Conservation (phyloP, 2,329 filamentous ascomycete species). For the Dendrostoma leiphaemia region DNA sequence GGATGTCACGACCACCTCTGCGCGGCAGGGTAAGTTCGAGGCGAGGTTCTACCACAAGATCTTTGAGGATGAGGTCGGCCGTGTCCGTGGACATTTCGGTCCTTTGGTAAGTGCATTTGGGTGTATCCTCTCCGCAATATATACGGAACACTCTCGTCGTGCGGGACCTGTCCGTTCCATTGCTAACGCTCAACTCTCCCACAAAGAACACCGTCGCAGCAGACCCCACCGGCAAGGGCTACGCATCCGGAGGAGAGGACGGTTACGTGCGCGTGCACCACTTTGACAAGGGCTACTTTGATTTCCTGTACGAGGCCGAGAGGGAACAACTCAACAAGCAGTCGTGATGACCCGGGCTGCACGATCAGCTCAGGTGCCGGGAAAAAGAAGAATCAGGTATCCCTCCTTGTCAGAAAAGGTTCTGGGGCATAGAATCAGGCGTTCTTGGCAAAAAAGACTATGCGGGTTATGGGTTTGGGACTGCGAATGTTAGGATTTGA, state of each 20-base stretch:
- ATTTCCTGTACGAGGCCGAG: conserved; percentile 99
- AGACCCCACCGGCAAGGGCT: conserved; percentile 86
- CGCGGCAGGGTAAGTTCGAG: conserved; percentile 98
- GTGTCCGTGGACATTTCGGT: conserved; percentile 96
- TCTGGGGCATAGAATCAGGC: conserved; percentile 19
- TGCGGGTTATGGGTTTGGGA: not conserved
- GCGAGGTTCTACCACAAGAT: conserved; percentile 99
- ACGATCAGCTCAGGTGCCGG: not conserved
- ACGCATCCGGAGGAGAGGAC: conserved; percentile 95
- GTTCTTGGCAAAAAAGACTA: conserved; percentile 14
- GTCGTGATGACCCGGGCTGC: conserved; percentile 17
- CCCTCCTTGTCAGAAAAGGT: conserved; percentile 14
- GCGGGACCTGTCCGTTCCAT: not conserved
- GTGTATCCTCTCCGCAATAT: too few species aligned
- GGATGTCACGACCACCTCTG: conserved; percentile 94
- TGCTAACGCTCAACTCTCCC: conserved; percentile 2
- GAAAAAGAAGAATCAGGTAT: conserved; percentile 1
- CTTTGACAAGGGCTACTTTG: conserved; percentile 98
- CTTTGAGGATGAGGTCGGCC: conserved; percentile 97
- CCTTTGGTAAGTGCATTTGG: conserved; percentile 58
- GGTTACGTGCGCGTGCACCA: conserved; percentile 98
- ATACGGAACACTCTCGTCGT: too few species aligned
- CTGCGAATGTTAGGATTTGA: conserved; percentile 9
- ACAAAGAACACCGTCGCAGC: conserved; percentile 94
- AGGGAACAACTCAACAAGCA: conserved; percentile 64